A percentile compares a stretch with the other conserved stretches of the same genome.
phyloP scores from a whole-genome alignment of 129 eudicot genomes.

The Oenanthe sinensis region DNA sequence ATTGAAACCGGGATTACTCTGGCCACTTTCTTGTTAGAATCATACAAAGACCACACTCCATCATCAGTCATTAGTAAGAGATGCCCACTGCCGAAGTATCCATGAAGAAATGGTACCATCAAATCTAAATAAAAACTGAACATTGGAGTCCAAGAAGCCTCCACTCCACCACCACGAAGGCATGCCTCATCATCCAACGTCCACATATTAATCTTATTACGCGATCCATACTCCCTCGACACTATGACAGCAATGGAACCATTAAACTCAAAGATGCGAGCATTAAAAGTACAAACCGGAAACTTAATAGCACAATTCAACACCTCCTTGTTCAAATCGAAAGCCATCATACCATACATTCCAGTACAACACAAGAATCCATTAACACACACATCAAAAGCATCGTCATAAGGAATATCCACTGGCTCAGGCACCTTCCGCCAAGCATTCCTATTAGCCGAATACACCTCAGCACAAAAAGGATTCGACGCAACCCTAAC shows the following conservation, averaged over 20 bases:
- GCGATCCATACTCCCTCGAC: not conserved
- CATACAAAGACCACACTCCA: not conserved
- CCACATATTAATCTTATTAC: not conserved
- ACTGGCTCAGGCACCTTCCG: not conserved
- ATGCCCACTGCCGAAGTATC: not conserved
- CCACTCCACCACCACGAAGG: not conserved
- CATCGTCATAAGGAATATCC: not conserved
- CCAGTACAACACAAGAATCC: not conserved
- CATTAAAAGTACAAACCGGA: not conserved
- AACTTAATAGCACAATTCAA: not conserved
- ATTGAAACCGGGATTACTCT: not conserved
- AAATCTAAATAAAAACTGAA: not conserved
- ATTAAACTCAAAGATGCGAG: not conserved
- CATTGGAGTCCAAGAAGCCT: not conserved
- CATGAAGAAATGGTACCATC: not conserved
- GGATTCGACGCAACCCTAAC: not conserved
- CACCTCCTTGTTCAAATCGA: not conserved
- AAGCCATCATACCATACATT: not conserved
- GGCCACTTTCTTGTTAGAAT: not conserved
- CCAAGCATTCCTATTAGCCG: not conserved
- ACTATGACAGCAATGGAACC: not conserved
- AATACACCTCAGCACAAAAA: not conserved
- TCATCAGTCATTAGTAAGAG: not conserved
- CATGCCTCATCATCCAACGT: conserved; percentile 2
- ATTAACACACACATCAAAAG: not conserved